Base-by-base conservation (phyloP, 1,284 basidiomycete genomes). In the Schizophyllum commune region DNA sequence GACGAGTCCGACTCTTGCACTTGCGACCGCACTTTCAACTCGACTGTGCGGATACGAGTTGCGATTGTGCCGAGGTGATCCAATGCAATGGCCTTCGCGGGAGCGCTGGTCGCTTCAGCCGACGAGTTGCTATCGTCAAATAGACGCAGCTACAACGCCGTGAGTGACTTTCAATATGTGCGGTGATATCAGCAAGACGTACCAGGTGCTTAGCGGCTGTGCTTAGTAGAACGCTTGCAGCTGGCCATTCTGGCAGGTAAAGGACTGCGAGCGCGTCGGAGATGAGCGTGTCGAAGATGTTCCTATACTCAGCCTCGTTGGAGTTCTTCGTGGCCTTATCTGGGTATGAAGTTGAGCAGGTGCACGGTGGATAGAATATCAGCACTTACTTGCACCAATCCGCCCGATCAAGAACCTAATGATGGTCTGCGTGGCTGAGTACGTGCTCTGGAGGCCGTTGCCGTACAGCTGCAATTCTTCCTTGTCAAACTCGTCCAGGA, bases 231-330 rank as follows among this genome's bases (percentile, higher is more conserved):
- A 97, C 73, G 52, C 88, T 83, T 1, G 96, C 92, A 6, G 92
- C 96, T 0, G 97, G 96, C 95, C 96, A 99, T 71, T 99, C 96
- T 0, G 96, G 95, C 81, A 92, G 91, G 70, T 92, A 96, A 4
- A 98, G 76, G 4, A 96, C 94, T 15, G 83, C 81, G n/a, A 98
- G 80, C 17, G 98, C 77, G 69, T 99, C 96, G 4, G 86, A 84
- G 34, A 98, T 85, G 13, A 98, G 79, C 64, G 90, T 91, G 68
- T 98, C 95, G 63, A 99, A 89, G 52, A 98, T 93, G 0, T 85
- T 80, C 60, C 93, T 86, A 72, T 96, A 97, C 70, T 96, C 94
- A 1, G 90, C 86, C 70, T 97, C 95, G 62, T 92, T 92, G 0
- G 91, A 86, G 63, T 89, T 90, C 73, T 96, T 97, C 27, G 87